Conservation (phyloP, 345 rosid genomes). For the Geranium brycei region DNA sequence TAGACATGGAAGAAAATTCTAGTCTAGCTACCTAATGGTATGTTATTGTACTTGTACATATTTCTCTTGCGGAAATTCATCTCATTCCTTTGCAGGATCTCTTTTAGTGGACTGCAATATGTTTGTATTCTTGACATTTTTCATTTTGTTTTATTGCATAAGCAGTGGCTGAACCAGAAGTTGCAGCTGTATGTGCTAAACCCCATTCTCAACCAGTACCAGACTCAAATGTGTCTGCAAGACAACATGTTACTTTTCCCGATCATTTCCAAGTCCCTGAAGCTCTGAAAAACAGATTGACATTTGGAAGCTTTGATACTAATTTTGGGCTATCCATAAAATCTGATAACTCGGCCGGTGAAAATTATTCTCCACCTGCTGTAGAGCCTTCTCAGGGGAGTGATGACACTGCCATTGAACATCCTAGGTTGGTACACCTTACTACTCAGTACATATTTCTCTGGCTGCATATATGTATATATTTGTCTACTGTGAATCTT, state of each 20-base stretch:
- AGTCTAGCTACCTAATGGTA: too few relatives aligned
- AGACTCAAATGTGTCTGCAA: slow-evolving; percentile 24
- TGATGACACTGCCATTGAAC: slow-evolving; percentile 27
- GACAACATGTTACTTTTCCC: slow-evolving; percentile 67
- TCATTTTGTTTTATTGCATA: slow-evolving; percentile 12
- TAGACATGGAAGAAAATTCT: too few relatives aligned
- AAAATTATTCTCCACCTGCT: slow-evolving; percentile 20
- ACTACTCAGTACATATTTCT: background rate
- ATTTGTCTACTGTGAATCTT: background rate
- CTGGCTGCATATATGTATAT: background rate
- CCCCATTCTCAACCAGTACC: slow-evolving; percentile 21
- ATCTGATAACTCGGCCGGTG: slow-evolving; percentile 17
- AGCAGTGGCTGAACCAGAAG: slow-evolving; percentile 26
- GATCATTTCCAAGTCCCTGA: slow-evolving; percentile 58
- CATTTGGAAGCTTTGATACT: slow-evolving; percentile 77
- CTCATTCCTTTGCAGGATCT: background rate
- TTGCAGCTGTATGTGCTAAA: slow-evolving; percentile 17
- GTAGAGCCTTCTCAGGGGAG: slow-evolving; percentile 26
- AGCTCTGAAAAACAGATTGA: slow-evolving; percentile 54
- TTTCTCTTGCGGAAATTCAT: background rate
- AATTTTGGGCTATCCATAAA: slow-evolving; percentile 25
- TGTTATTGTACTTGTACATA: too few relatives aligned
- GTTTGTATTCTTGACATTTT: background rate
- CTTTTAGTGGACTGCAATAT: background rate
- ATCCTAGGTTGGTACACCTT: slow-evolving; percentile 44